These are phyloP conservation scores for Trichophyton verrucosum DNA, from an alignment of 2,329 filamentous ascomycete species.

Conservation along the genomic window DNA sequence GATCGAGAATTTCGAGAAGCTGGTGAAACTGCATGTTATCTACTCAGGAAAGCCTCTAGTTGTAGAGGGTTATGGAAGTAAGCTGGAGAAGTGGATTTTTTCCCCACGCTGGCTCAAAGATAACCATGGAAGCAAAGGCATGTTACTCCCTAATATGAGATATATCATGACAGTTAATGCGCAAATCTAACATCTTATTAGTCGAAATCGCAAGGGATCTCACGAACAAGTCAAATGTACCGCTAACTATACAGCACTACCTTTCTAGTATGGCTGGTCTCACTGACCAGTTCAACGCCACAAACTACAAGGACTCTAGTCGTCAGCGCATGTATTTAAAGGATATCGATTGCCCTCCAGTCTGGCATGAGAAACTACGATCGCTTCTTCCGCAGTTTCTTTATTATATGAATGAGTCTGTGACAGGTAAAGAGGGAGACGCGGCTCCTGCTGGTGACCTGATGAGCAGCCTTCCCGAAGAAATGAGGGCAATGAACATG, in stretches of 20 bases:
- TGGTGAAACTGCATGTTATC: slow-evolving; percentile 73
- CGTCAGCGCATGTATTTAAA: slow-evolving; percentile 88
- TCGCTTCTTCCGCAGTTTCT: slow-evolving; percentile 67
- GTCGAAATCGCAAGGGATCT: slow-evolving; percentile 80
- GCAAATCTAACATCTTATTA: slow-evolving; percentile 24
- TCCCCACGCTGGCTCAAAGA: slow-evolving; percentile 66
- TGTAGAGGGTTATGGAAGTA: slow-evolving; percentile 73
- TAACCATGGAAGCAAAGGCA: slow-evolving; percentile 67
- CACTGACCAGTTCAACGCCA: slow-evolving; percentile 64
- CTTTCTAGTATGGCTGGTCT: slow-evolving; percentile 74
- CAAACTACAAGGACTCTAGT: slow-evolving; percentile 64
- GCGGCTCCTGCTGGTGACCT: slow-evolving; percentile 63
- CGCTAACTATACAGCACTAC: slow-evolving; percentile 82
- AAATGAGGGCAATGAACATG: slow-evolving; percentile 88
- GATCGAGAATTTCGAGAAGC: slow-evolving; percentile 67
- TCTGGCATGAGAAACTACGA: slow-evolving; percentile 72
- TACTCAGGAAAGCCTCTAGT: slow-evolving; percentile 76
- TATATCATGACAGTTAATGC: background rate
- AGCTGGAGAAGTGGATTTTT: slow-evolving; percentile 66
- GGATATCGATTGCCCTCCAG: slow-evolving; percentile 83
- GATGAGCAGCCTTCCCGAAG: slow-evolving; percentile 78
- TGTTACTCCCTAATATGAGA: slow-evolving; percentile 12
- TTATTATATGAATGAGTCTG: slow-evolving; percentile 80
- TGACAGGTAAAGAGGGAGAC: slow-evolving; percentile 39
- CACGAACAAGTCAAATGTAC: slow-evolving; percentile 56